phyloP scores from a whole-genome alignment of 208 protist genomes.

The Kentomonas sorsogonicus region DNA sequence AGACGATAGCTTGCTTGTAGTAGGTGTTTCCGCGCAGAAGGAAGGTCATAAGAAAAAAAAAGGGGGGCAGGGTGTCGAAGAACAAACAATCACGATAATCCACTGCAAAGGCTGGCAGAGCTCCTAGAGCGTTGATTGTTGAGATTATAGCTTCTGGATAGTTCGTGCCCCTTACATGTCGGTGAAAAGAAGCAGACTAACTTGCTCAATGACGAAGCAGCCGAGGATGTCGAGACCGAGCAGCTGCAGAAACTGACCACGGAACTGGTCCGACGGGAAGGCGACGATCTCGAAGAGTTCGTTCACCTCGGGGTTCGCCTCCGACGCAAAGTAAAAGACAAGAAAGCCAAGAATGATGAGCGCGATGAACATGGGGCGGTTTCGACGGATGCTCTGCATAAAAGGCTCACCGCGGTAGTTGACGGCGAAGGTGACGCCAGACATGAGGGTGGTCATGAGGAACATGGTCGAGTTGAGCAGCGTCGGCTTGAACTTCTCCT shows the following conservation, averaged over 20 bases:
- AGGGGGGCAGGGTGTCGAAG: background rate
- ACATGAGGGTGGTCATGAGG: slow-evolving; percentile 92
- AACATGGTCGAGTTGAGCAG: slow-evolving; percentile 97
- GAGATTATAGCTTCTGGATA: background rate
- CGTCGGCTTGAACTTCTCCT: slow-evolving; percentile 93
- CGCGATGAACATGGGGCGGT: slow-evolving; percentile 87
- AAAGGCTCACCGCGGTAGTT: slow-evolving; percentile 97
- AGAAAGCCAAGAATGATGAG: slow-evolving; percentile 67
- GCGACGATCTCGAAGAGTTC: slow-evolving; percentile 81
- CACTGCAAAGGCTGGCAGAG: background rate
- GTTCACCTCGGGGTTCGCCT: slow-evolving; percentile 74
- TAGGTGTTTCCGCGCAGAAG: too few species aligned
- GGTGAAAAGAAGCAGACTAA: slow-evolving; percentile 68
- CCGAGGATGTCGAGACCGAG: slow-evolving; percentile 68
- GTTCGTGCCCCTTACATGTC: slow-evolving; percentile 28
- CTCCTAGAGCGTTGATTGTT: background rate
- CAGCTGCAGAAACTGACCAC: slow-evolving; percentile 61
- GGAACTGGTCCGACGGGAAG: slow-evolving; percentile 80
- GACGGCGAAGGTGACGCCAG: slow-evolving; percentile 94
- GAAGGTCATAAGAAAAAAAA: too few species aligned
- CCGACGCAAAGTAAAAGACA: slow-evolving; percentile 76
- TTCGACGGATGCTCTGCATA: slow-evolving; percentile 90
- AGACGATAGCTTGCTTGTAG: too few species aligned
- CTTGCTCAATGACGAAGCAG: slow-evolving; percentile 72
- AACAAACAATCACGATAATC: background rate